Conservation (phyloP, 2,329 filamentous ascomycete genomes). For the Aspergillus fischeri region DNA sequence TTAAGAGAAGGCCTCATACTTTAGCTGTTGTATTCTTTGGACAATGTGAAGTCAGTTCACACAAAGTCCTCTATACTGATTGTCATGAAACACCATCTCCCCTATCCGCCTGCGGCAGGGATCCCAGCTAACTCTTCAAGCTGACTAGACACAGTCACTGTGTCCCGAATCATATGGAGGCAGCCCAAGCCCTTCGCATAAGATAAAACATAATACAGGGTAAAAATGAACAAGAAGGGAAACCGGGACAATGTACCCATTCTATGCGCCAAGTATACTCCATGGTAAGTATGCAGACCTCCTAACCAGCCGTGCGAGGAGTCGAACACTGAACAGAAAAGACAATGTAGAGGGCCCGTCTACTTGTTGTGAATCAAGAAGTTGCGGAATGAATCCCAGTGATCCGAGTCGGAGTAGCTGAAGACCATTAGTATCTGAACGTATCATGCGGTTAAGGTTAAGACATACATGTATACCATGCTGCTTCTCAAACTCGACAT, state of each 20-base stretch:
- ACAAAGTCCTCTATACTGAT: constrained; percentile 1
- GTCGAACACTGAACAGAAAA: background rate
- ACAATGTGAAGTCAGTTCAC: too few species aligned
- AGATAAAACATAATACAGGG: constrained; percentile 10
- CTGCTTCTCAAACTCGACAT: constrained; percentile 88
- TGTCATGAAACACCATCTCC: background rate
- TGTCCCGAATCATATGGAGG: background rate
- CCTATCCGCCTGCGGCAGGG: constrained; percentile 15
- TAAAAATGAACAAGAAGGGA: constrained; percentile 9
- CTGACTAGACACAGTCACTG: background rate
- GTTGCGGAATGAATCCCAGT: constrained; percentile 82
- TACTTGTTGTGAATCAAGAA: constrained; percentile 80
- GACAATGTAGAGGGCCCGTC: background rate
- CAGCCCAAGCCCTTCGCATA: background rate
- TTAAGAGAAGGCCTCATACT: background rate
- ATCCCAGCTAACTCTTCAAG: background rate
- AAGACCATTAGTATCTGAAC: constrained; percentile 3
- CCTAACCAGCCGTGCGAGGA: background rate
- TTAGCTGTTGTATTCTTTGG: background rate
- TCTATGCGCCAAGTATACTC: constrained; percentile 21
- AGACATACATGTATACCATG: constrained; percentile 92
- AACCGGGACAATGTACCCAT: constrained; percentile 9
- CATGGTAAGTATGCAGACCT: constrained; percentile 1
- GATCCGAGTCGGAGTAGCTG: constrained; percentile 73
- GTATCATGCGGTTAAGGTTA: background rate